Base-by-base conservation (phyloP, 306 rosid species). In the Prosopis cineraria region DNA sequence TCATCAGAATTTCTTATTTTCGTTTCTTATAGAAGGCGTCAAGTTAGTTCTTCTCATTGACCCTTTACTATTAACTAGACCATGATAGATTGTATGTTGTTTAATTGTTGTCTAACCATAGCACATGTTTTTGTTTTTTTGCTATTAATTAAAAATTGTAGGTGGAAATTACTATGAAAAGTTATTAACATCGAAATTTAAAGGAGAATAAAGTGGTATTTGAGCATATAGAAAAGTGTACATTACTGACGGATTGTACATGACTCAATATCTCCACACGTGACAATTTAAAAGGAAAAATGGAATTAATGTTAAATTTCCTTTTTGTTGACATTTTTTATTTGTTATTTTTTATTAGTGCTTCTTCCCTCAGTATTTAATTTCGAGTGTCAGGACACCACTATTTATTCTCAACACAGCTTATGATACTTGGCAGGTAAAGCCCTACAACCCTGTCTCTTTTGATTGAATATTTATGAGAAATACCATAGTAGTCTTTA, bases 361-460 rank as follows among this genome's bases (percentile, higher is more conserved):
- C 85, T 91, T 90, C 81, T 91, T 91, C 75, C 97, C 98, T 72
- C 93, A 91, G 82, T 84, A 86, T 83, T 58, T 87, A 84, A 85
- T 93, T 72, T 87, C 90, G 73, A 78, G 87, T 69, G 83, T 93
- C 22, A 85, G 86, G 86, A 90, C 98, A 5, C 97, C 98, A 13
- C 74, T 93, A 72, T 93, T 91, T 87, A 90, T 93, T 82, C 88
- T 93, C 45, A 93, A 93, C 75, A 88, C 96, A 78, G 98, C 97
- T 68, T 91, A 93, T 81, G 98, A 93, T 83, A 87, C 90, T 27
- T 93, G 97, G 98, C 98, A 93, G 93, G 98, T 90, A 89, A 83
- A 22, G 59, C 58, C 76, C 43, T 68, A 19, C 37, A 22, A 43
- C 70, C 29, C 52, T 66, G 48, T 75, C 58, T 47, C 62, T 71